Evolutionary conservation across 2,329 filamentous ascomycete genomes (phyloP), one percentile per base, ranked within the genome.

Genomic region (Fusarium nisikadoi): DNA sequence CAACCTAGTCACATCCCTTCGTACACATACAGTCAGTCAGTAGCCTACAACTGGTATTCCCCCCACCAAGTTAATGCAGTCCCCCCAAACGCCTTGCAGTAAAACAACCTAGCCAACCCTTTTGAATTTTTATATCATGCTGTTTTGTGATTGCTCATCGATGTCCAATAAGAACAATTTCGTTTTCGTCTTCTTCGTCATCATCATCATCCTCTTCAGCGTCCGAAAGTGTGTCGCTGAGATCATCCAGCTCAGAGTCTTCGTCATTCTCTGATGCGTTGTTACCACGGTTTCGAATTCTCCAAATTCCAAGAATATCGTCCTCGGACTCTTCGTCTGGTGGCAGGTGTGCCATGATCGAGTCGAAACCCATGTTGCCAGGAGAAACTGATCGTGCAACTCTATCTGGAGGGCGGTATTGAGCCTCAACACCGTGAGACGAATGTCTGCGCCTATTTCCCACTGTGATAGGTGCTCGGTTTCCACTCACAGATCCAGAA

Each of bases 271-370:
- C 82, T 7, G 83, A 83, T n/a, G 82, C 83, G 25, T 88, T 86
- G 5, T 86, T 85, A 25, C 82, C 81, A 4, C 84, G 83, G 10
- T 83, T 83, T 17, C 83, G 81, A 14, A 80, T 83, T 49, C 77
- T 85, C 87, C 89, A 91, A 54, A 91, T 86, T 35, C 86, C 86
- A 35, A 91, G 76, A 63, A 91, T 86, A 61, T 89, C 89, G 13
- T 86, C 84, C 23, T 87, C 86, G 1, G 86, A 86, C 20, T 88
- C 86, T 13, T 82, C 82, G 16, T 84, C 79, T 12, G 77, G 76
- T n/a, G 78, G 63, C 2, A 77, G 63, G 33, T 77, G 72, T 20
- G 76, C 63, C 47, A 77, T 65, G 20, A 78, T 74, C 6, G 75
- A 70, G 16, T 79, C 79, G 16, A 76, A 69, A 10, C 72, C 73